These are phyloP conservation scores for Didymella pinodella DNA, from an alignment of 2,329 filamentous ascomycete species.

Conservation along the genomic window DNA sequence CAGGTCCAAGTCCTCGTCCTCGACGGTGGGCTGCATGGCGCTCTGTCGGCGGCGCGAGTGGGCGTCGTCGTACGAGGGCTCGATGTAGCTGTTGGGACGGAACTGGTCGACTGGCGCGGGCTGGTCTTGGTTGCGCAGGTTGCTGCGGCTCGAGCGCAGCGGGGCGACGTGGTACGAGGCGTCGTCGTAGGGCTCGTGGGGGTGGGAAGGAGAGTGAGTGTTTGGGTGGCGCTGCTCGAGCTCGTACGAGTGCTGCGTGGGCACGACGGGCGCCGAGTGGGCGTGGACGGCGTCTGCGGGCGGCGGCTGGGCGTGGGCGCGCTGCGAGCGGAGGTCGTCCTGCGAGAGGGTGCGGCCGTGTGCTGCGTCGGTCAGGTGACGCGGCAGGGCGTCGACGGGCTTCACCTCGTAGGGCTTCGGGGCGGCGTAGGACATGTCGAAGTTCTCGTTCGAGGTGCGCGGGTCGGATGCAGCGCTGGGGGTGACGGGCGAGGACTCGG, in stretches of 20 bases:
- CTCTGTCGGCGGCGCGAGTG: slow-evolving; percentile 56
- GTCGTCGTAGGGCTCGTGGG: slow-evolving; percentile 39
- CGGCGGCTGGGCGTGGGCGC: slow-evolving; percentile 34
- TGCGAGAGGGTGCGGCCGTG: slow-evolving; percentile 40
- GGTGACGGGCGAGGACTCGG: slow-evolving; percentile 24
- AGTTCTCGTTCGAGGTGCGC: slow-evolving; percentile 37
- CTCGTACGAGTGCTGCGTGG: slow-evolving; percentile 44
- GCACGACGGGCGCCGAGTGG: slow-evolving; percentile 56
- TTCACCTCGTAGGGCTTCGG: slow-evolving; percentile 49
- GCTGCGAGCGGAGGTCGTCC: slow-evolving; percentile 37
- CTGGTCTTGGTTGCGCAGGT: slow-evolving; percentile 34
- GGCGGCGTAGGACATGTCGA: slow-evolving; percentile 49
- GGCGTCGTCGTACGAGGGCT: slow-evolving; percentile 51
- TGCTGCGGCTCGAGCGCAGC: slow-evolving; percentile 42
- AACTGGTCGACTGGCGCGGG: slow-evolving; percentile 42
- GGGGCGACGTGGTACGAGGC: slow-evolving; percentile 47
- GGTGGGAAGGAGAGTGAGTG: slow-evolving; percentile 25
- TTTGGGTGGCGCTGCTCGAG: slow-evolving; percentile 21
- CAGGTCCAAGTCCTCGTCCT: slow-evolving; percentile 67
- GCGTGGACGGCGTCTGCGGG: slow-evolving; percentile 51
- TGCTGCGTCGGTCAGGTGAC: slow-evolving; percentile 27
- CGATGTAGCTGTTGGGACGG: slow-evolving; percentile 45
- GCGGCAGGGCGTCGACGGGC: slow-evolving; percentile 40
- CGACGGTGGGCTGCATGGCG: slow-evolving; percentile 69
- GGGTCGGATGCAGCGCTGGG: slow-evolving; percentile 29